phyloP scores from a whole-genome alignment of 1,139 yeast genomes.

The Kodamaea derodonti region DNA sequence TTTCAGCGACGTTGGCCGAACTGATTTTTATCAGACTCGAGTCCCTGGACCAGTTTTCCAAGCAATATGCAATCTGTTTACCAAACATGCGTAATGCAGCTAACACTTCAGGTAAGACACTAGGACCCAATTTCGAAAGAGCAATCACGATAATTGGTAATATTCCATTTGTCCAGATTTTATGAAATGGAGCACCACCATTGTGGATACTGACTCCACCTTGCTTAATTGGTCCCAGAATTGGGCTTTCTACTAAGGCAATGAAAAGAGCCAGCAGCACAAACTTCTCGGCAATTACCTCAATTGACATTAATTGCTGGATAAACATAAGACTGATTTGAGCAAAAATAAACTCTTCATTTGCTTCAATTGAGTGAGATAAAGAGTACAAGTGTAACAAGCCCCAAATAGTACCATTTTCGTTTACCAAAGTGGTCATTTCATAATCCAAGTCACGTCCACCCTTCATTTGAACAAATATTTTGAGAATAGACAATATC shows the following conservation, averaged over 20 bases:
- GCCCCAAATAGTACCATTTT: slow-evolving; percentile 59
- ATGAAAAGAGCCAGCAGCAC: slow-evolving; percentile 65
- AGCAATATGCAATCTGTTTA: slow-evolving; percentile 60
- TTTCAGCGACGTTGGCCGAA: slow-evolving; percentile 67
- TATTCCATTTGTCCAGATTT: slow-evolving; percentile 79
- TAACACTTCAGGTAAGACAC: slow-evolving; percentile 62
- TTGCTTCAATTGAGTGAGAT: slow-evolving; percentile 58
- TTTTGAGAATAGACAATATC: slow-evolving; percentile 59
- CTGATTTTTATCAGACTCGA: slow-evolving; percentile 53
- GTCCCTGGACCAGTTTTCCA: slow-evolving; percentile 68
- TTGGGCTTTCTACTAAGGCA: slow-evolving; percentile 68
- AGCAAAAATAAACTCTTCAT: slow-evolving; percentile 67
- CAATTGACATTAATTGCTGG: slow-evolving; percentile 62
- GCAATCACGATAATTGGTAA: slow-evolving; percentile 63
- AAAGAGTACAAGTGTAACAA: slow-evolving; percentile 65
- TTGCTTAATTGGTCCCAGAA: slow-evolving; percentile 61
- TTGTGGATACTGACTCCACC: slow-evolving; percentile 54
- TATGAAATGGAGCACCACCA: slow-evolving; percentile 52
- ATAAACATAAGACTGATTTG: slow-evolving; percentile 68
- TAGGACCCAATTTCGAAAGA: slow-evolving; percentile 59
- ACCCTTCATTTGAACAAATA: slow-evolving; percentile 50
- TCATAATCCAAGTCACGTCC: slow-evolving; percentile 47
- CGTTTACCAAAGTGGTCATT: slow-evolving; percentile 51
- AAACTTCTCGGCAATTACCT: slow-evolving; percentile 62
- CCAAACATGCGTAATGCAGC: slow-evolving; percentile 61